Percentiles rank a stretch among this genome's conserved stretches.
These are phyloP conservation scores for Zhuliangozyma blackwelliae DNA, from an alignment of 1,139 yeast species.

Conservation along the genomic window DNA sequence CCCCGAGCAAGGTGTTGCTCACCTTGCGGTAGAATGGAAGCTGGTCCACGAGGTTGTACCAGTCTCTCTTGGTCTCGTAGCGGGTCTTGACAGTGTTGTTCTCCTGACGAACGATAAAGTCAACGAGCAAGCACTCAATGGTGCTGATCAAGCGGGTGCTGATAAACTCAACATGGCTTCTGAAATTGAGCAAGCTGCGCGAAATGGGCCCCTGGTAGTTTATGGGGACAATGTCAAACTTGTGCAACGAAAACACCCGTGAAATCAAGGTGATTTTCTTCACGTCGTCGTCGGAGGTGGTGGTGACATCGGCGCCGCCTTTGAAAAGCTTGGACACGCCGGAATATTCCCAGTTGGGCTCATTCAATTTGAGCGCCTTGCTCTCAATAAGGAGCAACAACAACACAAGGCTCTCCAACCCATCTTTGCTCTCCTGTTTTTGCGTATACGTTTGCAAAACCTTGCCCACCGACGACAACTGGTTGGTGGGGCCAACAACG, in stretches of 20 bases:
- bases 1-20: conserved; percentile 43
- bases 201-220: conserved; percentile 71
- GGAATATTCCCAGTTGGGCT: conserved; percentile 26
- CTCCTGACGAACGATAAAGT: conserved; percentile 55
- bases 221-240: conserved; percentile 50
- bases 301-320: conserved; percentile 6
- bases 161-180: conserved; percentile 61
- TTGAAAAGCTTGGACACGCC: conserved; percentile 36
- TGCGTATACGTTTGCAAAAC: conserved; percentile 37
- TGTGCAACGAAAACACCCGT: conserved; percentile 54
- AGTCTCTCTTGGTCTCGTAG: conserved; percentile 41
- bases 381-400: conserved; percentile 41
- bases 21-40: conserved; percentile 58
- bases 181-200: conserved; percentile 56
- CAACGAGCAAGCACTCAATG: conserved; percentile 48
- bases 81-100: conserved; percentile 35
- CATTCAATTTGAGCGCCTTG: conserved; percentile 26
- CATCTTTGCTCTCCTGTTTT: conserved; percentile 9
- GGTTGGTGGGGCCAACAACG: conserved; percentile 40
- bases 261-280: conserved; percentile 48
- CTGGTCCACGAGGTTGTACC: conserved; percentile 54
- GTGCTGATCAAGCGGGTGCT: conserved; percentile 50
- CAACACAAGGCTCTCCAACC: conserved; percentile 37
- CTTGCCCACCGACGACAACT: conserved; percentile 55
- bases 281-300: conserved; percentile 21